Evolutionary conservation across 2,329 filamentous ascomycete species (phyloP).

Genomic region (Talaromyces sp.): DNA sequence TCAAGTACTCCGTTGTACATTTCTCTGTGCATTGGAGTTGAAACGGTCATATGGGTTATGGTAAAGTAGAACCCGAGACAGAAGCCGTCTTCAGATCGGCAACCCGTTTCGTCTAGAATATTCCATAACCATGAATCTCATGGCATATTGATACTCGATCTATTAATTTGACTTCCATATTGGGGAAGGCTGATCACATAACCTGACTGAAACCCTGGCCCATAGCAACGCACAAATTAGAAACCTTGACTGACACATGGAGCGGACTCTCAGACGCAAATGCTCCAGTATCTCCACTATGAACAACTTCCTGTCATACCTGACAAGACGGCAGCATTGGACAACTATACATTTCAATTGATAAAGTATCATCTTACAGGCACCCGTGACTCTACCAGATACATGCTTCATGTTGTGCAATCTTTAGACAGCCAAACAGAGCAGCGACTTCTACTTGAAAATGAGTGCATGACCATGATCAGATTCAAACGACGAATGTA

Average conservation of each 20-base stretch:
- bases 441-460: background rate
- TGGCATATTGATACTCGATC: background rate
- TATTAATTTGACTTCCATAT: background rate
- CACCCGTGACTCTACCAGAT: background rate
- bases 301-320: background rate
- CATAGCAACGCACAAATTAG: background rate
- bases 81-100: background rate
- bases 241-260: background rate
- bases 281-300: background rate
- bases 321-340: background rate
- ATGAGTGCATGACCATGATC: background rate
- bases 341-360: no score
- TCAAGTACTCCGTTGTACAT: background rate
- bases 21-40: background rate
- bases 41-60: background rate
- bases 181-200: background rate
- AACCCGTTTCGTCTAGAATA: background rate
- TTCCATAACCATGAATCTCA: background rate
- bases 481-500: background rate
- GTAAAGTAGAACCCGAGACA: background rate
- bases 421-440: background rate
- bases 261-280: background rate
- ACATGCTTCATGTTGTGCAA: slow-evolving; percentile 1
- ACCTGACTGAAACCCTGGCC: background rate
- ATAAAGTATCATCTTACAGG: background rate